Evolutionary conservation across 179 eudicot genomes (phyloP).

Genomic region (Nepenthes alata): DNA sequence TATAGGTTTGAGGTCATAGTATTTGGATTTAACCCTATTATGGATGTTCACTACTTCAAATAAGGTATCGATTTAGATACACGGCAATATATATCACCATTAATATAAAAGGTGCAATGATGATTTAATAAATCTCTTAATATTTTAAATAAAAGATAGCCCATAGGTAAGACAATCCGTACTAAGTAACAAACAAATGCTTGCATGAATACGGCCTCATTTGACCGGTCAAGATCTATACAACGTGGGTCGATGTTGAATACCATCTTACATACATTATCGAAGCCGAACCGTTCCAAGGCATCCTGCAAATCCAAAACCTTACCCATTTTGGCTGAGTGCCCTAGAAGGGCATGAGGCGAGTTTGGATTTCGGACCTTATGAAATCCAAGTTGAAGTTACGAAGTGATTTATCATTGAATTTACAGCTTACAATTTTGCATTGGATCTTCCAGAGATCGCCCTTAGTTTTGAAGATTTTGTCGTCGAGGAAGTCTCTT

Average conservation of each 20-base stretch:
- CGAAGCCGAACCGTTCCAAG: constrained; percentile 46
- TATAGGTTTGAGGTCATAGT: no score
- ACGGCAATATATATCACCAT: no score
- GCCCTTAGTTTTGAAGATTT: constrained; percentile 67
- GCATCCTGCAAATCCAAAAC: constrained; percentile 39
- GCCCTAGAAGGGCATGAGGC: constrained; percentile 42
- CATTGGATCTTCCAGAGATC: constrained; percentile 57
- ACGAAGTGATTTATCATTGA: constrained; percentile 52
- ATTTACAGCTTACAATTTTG: constrained; percentile 65
- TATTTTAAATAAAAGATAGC: no score
- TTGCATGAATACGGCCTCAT: constrained; percentile 46
- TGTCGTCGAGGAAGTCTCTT: constrained; percentile 56
- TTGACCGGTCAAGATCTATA: constrained; percentile 12
- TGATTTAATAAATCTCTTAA: no score
- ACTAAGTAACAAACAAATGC: constrained; percentile 33
- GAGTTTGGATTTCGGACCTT: constrained; percentile 22
- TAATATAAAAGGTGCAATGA: no score
- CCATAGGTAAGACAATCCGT: no score
- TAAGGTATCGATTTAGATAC: no score
- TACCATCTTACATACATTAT: constrained; percentile 42
- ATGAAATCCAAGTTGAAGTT: constrained; percentile 41
- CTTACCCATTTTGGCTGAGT: constrained; percentile 13
- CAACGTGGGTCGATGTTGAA: constrained; percentile 76
- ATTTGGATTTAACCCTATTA: no score
- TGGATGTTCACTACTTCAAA: no score